These are phyloP conservation scores for Solanum pimpinellifolium DNA, from an alignment of 257 asterid species.

Conservation along the genomic window DNA sequence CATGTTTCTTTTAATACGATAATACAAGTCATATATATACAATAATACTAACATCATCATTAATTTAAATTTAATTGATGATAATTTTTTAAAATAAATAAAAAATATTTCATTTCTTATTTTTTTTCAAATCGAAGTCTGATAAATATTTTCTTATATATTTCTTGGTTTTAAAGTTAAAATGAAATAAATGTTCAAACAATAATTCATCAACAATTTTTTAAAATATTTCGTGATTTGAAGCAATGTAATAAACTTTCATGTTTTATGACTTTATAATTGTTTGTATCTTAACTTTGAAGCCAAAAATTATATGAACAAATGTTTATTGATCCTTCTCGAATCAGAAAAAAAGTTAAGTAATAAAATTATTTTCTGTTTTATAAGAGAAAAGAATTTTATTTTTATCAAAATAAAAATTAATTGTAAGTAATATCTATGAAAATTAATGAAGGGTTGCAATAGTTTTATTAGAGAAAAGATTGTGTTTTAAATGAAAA, in stretches of 20 bases:
- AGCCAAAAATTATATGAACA: not conserved
- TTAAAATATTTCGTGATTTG: not conserved
- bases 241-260: not conserved
- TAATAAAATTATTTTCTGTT: not conserved
- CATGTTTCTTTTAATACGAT: too few species aligned
- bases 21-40: not conserved
- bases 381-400: not conserved
- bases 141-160: not conserved
- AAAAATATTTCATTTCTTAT: not conserved
- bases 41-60: not conserved
- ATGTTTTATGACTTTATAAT: not conserved
- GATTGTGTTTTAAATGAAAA: not conserved
- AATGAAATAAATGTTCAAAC: not conserved
- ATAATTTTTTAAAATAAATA: not conserved
- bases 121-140: not conserved
- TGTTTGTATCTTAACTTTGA: not conserved
- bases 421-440: not conserved
- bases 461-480: not conserved
- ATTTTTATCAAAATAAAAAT: not conserved
- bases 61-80: not conserved
- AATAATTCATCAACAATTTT: not conserved
- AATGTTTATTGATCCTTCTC: not conserved
- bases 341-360: not conserved
- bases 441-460: not conserved
- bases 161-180: not conserved